A percentile compares a stretch with the other conserved stretches of the same genome.
phyloP scores from a whole-genome alignment of 139 green algal species.

The Auxenochlorella pyrenoidosa region DNA sequence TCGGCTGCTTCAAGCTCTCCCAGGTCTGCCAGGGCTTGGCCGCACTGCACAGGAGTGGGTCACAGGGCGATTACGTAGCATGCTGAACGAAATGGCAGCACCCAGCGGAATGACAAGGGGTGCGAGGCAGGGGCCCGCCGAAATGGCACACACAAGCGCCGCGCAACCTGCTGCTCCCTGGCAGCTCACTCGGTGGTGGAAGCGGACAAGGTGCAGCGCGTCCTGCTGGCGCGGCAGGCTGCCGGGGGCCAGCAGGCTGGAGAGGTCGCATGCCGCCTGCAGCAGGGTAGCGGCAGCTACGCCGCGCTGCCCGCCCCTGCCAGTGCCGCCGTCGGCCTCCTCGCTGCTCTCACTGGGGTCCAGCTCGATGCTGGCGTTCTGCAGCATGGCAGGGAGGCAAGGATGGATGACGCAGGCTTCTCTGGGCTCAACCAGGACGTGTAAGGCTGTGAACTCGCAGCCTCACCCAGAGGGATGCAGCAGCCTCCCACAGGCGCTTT shows the following conservation, averaged over 20 bases:
- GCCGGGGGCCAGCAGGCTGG: not conserved
- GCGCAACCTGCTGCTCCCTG: too few species aligned
- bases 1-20: conserved; percentile 12
- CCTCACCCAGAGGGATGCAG: conserved; percentile 17
- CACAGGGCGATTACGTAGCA: not conserved
- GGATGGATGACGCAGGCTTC: not conserved
- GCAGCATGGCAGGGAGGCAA: not conserved
- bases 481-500: conserved; percentile 13
- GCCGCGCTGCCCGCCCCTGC: not conserved
- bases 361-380: conserved; percentile 30
- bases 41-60: not conserved
- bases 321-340: not conserved
- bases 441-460: not conserved
- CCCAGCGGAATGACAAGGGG: too few species aligned
- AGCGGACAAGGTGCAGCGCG: not conserved
- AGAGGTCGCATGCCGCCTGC: conserved; percentile 25
- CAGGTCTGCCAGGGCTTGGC: conserved; percentile 1
- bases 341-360: not conserved
- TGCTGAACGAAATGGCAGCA: too few species aligned
- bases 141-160: too few species aligned
- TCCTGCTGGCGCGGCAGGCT: not conserved
- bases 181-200: not conserved
- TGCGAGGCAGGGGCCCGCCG: too few species aligned
- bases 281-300: not conserved
- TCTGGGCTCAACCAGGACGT: not conserved